Evolutionary conservation across 208 protist genomes (phyloP), one percentile per base, ranked within the genome.

Genomic region (Leptomonas seymouri): DNA sequence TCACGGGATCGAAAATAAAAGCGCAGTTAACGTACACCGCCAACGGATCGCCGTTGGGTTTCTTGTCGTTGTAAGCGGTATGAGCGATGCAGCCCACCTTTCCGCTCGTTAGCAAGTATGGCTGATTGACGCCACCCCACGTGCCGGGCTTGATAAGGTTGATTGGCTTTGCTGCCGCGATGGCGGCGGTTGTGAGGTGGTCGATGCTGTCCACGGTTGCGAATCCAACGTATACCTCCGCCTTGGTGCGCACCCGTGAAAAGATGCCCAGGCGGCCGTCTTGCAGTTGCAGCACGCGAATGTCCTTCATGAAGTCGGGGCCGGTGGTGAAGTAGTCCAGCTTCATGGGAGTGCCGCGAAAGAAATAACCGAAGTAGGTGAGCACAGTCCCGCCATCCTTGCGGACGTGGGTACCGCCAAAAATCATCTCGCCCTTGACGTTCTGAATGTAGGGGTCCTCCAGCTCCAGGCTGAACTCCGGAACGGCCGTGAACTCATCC

Each of bases 51-150:
- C 63, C 81, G 27, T 72, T 74, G 6, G 71, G 62, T 36, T 68
- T 70, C 44, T 80, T 82, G 68, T 62, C 65, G 65, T 82, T 80
- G 67, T 87, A 90, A 55, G 80, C 84, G 81, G 84, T 84, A 68
- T 90, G 84, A 15, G 78, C 81, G 39, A 90, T 85, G 75, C 84
- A 90, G 54, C 84, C 84, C 16, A 90, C 50, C 70, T 86, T 90
- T 23, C 79, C 78, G 51, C 59, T 74, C 39, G 81, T 78, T 15
- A 90, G 79, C 20, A 90, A 74, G 50, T 90, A 90, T 3, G 79
- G 70, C 71, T 90, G 84, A 68, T 90, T 90, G 7, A 86, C 75
- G 34, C 84, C 84, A 50, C 84, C 84, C 84, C 84, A 90, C 31
- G 74, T 73, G 34, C 81, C 84, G n/a, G 72, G 39, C 49, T 85